Evolutionary conservation across 805 yeast genomes (phyloP).

Genomic region (Sugiyamaella boreocaroliniensis): DNA sequence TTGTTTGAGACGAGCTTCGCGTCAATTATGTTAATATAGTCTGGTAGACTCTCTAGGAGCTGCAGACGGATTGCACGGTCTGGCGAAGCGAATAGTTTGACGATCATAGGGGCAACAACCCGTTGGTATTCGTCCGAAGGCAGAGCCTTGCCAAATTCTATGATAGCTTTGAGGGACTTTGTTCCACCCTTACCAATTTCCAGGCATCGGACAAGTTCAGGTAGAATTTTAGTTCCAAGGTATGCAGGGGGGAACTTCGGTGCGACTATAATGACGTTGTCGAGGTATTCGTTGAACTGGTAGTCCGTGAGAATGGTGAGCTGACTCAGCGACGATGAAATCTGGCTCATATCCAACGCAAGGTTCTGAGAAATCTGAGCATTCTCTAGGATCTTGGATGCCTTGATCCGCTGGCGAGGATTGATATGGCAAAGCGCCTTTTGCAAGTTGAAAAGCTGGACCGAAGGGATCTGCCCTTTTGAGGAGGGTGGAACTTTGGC

Average conservation of each 20-base stretch:
- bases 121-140: conserved; percentile 34
- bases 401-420: conserved; percentile 14
- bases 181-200: conserved; percentile 26
- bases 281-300: conserved; percentile 46
- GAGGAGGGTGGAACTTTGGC: background rate
- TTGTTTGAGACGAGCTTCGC: conserved; percentile 60
- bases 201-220: conserved; percentile 50
- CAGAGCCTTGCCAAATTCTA: conserved; percentile 28
- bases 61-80: conserved; percentile 75
- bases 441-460: conserved; percentile 10
- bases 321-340: conserved; percentile 50
- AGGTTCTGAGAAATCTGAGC: conserved; percentile 21
- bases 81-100: conserved; percentile 53
- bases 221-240: conserved; percentile 57
- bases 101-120: conserved; percentile 53
- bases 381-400: conserved; percentile 14
- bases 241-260: conserved; percentile 43
- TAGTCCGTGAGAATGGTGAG: conserved; percentile 46
- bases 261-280: conserved; percentile 29
- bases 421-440: conserved; percentile 9
- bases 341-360: conserved; percentile 42
- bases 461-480: conserved; percentile 12
- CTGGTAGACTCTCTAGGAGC: conserved; percentile 58
- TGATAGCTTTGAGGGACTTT: conserved; percentile 27
- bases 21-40: conserved; percentile 43